Conservation (phyloP, 345 rosid species). For the Salix brachista region DNA sequence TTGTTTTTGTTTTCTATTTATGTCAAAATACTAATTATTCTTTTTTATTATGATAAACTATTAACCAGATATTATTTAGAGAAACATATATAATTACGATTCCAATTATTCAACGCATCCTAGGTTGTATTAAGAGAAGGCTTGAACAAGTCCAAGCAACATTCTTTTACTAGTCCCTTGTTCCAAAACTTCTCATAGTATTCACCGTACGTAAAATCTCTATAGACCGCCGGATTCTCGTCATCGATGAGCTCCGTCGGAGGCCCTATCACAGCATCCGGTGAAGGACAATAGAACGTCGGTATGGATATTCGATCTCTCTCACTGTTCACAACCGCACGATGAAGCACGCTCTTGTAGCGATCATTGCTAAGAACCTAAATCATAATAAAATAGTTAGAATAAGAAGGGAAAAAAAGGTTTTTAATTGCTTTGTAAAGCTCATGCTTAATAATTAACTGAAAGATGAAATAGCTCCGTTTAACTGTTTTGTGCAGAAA, state of each 20-base stretch:
- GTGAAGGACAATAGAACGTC: conserved; percentile 49
- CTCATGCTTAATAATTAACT: no score
- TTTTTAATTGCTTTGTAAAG: no score
- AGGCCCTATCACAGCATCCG: conserved; percentile 47
- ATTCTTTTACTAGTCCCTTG: conserved; percentile 44
- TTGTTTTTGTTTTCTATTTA: no score
- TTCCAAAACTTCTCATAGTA: conserved; percentile 60
- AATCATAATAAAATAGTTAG: not conserved
- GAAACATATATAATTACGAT: no score
- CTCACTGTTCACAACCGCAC: conserved; percentile 46
- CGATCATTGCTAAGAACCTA: conserved; percentile 50
- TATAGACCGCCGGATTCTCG: conserved; percentile 35
- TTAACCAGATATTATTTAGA: no score
- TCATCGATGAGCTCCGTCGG: conserved; percentile 28
- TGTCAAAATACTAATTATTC: no score
- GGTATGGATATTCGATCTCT: conserved; percentile 51
- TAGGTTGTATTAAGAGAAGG: not conserved
- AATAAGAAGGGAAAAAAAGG: no score
- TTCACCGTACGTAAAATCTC: conserved; percentile 39
- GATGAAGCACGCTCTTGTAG: conserved; percentile 58
- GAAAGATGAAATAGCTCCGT: not conserved
- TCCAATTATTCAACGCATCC: no score
- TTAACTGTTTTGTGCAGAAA: no score
- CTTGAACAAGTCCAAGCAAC: conserved; percentile 63
- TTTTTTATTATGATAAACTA: no score